phyloP scores from a whole-genome alignment of 2,329 filamentous ascomycete species.

The Fusarium gaditjirri region DNA sequence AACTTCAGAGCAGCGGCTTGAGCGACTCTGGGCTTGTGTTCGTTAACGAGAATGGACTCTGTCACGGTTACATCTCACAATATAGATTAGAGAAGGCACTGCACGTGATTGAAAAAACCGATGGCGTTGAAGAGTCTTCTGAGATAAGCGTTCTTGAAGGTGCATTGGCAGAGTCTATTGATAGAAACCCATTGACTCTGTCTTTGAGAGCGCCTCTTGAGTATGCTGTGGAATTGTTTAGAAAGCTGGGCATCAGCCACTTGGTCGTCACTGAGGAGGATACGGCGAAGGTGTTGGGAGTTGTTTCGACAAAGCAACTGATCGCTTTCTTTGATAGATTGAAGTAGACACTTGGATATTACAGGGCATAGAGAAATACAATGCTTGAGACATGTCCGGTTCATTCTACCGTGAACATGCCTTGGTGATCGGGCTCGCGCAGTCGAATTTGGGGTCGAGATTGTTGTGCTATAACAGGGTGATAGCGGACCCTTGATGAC shows the following conservation, averaged over 20 bases:
- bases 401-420: fast-evolving
- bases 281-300: slow-evolving; percentile 12
- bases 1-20: not conserved
- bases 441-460: too few species aligned
- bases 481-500: not conserved
- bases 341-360: not conserved
- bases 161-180: not conserved
- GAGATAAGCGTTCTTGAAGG: slow-evolving; percentile 2
- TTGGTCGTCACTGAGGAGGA: slow-evolving; percentile 8
- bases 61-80: slow-evolving; percentile 4
- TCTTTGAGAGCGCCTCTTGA: slow-evolving; percentile 13
- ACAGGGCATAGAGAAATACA: too few species aligned
- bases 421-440: not conserved
- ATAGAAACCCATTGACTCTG: slow-evolving; percentile 5
- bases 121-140: not conserved
- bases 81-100: not conserved
- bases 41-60: not conserved
- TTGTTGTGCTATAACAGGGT: not conserved
- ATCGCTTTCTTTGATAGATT: not conserved
- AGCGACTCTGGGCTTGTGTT: slow-evolving; percentile 15
- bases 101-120: not conserved
- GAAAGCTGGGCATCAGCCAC: slow-evolving; percentile 1
- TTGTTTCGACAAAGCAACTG: slow-evolving; percentile 2
- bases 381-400: fast-evolving
- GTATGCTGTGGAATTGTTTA: slow-evolving; percentile 20